These are phyloP conservation scores for Epipyxis sp. DNA, from an alignment of 108 stramenopile genomes.

Conservation along the genomic window DNA sequence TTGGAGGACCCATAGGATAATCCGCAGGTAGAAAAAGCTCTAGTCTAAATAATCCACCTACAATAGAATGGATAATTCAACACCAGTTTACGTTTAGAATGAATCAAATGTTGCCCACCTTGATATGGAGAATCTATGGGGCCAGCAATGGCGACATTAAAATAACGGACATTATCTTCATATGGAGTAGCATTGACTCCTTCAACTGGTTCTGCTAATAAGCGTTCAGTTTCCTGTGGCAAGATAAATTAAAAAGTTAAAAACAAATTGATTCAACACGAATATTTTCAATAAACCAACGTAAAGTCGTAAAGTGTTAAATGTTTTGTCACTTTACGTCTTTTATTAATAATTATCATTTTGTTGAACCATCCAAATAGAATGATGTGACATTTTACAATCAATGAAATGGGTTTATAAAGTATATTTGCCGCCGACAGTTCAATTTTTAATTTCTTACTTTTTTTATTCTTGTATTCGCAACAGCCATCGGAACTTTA, in stretches of 20 bases:
- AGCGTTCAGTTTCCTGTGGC: slow-evolving; percentile 13
- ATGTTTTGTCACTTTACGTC: too few relatives aligned
- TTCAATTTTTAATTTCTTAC: too few relatives aligned
- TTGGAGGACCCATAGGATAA: slow-evolving; percentile 98
- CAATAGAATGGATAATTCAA: not conserved
- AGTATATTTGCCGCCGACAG: too few relatives aligned
- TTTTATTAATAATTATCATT: too few relatives aligned
- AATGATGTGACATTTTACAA: too few relatives aligned
- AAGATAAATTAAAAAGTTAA: not conserved
- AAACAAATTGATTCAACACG: not conserved
- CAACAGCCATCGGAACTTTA: slow-evolving; percentile 23
- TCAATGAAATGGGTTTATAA: too few relatives aligned
- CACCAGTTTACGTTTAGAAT: not conserved
- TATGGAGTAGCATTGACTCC: slow-evolving; percentile 96
- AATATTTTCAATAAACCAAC: not conserved
- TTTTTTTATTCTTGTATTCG: slow-evolving; percentile 15
- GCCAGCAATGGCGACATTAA: slow-evolving; percentile 92
- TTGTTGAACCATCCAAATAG: too few relatives aligned
- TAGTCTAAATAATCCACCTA: slow-evolving; percentile 64
- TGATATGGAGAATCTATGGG: slow-evolving; percentile 90
- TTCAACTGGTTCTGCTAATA: slow-evolving; percentile 53
- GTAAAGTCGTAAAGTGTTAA: not conserved
- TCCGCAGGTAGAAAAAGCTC: slow-evolving; percentile 95
- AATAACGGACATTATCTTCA: slow-evolving; percentile 94
- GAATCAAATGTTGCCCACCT: slow-evolving; percentile 58